phyloP scores from a whole-genome alignment of 2,329 filamentous ascomycete species.

The Nemania abortiva region DNA sequence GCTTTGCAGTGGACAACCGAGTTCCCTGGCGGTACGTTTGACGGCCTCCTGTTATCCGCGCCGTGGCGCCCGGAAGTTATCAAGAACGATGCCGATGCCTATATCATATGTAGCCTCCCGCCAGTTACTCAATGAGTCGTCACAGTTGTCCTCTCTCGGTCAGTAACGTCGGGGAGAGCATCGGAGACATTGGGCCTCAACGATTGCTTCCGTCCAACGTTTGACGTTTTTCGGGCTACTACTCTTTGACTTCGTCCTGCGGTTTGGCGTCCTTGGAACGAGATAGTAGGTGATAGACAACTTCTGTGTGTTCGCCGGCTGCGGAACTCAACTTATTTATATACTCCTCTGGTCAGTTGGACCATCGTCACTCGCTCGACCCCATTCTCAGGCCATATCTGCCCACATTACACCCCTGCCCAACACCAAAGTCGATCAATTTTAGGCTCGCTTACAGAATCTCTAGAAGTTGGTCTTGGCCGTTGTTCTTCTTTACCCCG shows the following conservation, averaged over 20 bases:
- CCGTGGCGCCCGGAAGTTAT: constrained; percentile 6
- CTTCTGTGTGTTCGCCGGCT: too few species aligned
- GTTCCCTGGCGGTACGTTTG: constrained; percentile 15
- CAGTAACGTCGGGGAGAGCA: too few species aligned
- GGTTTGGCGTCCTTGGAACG: too few species aligned
- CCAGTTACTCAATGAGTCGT: too few species aligned
- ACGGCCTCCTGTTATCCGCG: neutral
- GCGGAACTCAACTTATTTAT: neutral
- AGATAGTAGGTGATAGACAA: too few species aligned
- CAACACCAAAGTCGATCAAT: constrained; percentile 15
- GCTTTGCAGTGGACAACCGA: constrained; percentile 22
- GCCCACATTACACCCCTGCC: constrained; percentile 23
- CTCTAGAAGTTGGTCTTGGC: constrained; percentile 23
- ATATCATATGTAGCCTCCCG: constrained; percentile 2
- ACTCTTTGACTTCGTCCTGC: too few species aligned
- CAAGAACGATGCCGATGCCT: constrained; percentile 6
- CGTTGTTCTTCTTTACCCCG: neutral
- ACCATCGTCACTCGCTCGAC: constrained; percentile 4
- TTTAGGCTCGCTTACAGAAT: constrained; percentile 35
- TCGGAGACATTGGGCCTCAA: too few species aligned
- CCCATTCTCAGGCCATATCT: constrained; percentile 14
- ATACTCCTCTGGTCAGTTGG: neutral
- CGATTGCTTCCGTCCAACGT: too few species aligned
- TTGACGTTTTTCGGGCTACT: too few species aligned
- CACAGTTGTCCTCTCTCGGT: too few species aligned